Base-by-base conservation (phyloP, 805 yeast species). In the Nakazawaea holstii region DNA sequence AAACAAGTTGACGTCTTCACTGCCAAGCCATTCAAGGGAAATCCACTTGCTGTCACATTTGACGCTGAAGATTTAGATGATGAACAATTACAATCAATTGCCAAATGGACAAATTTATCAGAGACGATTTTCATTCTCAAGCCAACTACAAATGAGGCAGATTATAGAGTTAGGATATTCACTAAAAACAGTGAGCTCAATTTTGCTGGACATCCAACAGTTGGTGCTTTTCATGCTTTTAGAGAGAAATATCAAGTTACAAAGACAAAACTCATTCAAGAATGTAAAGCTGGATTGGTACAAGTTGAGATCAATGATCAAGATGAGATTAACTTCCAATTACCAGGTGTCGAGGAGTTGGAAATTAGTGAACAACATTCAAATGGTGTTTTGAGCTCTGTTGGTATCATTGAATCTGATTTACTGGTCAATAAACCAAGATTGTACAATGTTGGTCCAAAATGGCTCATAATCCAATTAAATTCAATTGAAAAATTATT, bases 191-290 rank as follows among this genome's bases (percentile, higher is more conserved):
- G 39, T 2, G 84, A 80, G 53, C 55, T 80, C 24, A 81, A 82
- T 7, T 80, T 79, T 64, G 84, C 86, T 1, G 85, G 86, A 6
- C 85, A 80, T 53, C 86, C 85, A 3, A 79, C 82, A 0, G 53
- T 79, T 30, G 85, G 84, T 4, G 62, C 79, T 1, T 69, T 74
- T 40, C 64, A 59, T 54, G 79, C 80, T 0, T 62, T 66, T n/a
- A 44, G 73, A 17, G 74, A 76, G 50, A 61, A 64, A 2, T 65
- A 66, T 15, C 60, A 68, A 4, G 58, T 54, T 2, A 60, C 62
- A 7, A 53, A 56, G 10, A 63, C 65, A 2, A 57, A 49, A 29
- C 37, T 73, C 5, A 46, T 59, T 24, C 80, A 76, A 56, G 72
- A 76, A 50, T 76, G 81, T 54, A 59, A 53, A 3, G 69, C 68